phyloP scores from a whole-genome alignment of 768 basidiomycete genomes.

The Punctularia strigosozonata region DNA sequence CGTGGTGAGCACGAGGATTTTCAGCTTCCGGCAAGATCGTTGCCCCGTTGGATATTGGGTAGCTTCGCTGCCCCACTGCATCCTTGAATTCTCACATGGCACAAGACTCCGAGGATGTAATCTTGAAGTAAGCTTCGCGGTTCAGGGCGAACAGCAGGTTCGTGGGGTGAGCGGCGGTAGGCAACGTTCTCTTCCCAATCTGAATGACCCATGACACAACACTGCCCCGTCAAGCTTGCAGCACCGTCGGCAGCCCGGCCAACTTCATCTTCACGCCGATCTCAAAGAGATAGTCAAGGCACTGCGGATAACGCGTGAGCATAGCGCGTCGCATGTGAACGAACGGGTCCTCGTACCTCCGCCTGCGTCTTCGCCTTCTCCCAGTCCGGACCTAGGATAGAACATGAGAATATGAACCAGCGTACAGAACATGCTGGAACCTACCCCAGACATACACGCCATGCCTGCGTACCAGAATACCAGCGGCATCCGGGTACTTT shows the following conservation, averaged over 20 bases:
- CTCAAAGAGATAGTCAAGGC: slow-evolving; percentile 86
- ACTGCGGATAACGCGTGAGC: slow-evolving; percentile 40
- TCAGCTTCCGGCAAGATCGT: no score
- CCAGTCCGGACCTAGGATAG: slow-evolving; percentile 50
- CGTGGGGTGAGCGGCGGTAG: no score
- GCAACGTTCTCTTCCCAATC: no score
- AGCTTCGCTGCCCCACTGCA: no score
- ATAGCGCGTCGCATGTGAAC: slow-evolving; percentile 5
- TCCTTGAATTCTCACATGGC: no score
- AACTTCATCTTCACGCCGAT: slow-evolving; percentile 75
- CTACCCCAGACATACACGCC: slow-evolving; percentile 82
- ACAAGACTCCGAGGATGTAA: no score
- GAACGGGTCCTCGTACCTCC: slow-evolving; percentile 33
- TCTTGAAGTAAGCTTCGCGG: no score
- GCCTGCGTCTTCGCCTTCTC: slow-evolving; percentile 85
- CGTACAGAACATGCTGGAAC: slow-evolving; percentile 8
- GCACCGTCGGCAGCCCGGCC: slow-evolving; percentile 42
- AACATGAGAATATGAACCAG: slow-evolving; percentile 4
- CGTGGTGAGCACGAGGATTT: no score
- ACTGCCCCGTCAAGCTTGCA: no score
- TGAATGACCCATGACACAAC: no score
- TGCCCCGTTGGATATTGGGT: no score
- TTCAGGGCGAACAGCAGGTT: no score
- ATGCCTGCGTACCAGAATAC: slow-evolving; percentile 65
- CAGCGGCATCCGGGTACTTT: slow-evolving; percentile 69